Evolutionary conservation across 495 filamentous ascomycete species (phyloP).

Genomic region (Zalerion maritima): DNA sequence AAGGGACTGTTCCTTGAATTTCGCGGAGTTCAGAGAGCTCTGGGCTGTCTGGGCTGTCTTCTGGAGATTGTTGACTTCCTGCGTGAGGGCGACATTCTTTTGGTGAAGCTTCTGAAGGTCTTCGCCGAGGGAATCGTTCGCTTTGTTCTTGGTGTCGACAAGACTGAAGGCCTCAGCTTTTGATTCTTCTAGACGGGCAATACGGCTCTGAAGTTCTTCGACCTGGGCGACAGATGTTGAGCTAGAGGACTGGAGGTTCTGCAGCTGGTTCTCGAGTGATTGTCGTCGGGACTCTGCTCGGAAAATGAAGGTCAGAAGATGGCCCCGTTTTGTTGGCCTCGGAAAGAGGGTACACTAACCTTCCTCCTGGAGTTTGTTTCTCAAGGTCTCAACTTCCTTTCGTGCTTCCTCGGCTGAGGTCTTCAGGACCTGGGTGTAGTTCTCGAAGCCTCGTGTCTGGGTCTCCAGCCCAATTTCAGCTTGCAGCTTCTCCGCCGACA

Average conservation of each 20-base stretch:
- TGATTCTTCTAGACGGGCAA: constrained; percentile 72
- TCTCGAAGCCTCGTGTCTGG: constrained; percentile 64
- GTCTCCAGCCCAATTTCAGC: constrained; percentile 88
- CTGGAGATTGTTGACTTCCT: constrained; percentile 63
- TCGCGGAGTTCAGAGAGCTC: constrained; percentile 57
- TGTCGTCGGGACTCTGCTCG: constrained; percentile 20
- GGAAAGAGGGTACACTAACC: too few species aligned
- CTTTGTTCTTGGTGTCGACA: constrained; percentile 74
- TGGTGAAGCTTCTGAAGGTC: constrained; percentile 79
- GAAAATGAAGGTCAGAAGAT: too few species aligned
- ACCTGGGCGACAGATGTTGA: constrained; percentile 64
- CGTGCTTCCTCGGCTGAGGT: constrained; percentile 64
- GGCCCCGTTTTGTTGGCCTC: too few species aligned
- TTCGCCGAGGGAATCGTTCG: constrained; percentile 72
- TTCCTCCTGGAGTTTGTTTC: constrained; percentile 65
- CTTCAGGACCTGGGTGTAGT: constrained; percentile 66
- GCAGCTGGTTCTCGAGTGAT: constrained; percentile 64
- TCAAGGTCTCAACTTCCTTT: constrained; percentile 61
- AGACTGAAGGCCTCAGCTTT: constrained; percentile 80
- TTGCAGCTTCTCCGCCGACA: constrained; percentile 70
- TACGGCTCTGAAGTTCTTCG: constrained; percentile 58
- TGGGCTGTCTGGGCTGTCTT: constrained; percentile 69
- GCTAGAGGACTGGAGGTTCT: constrained; percentile 59
- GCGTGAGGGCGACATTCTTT: constrained; percentile 68
- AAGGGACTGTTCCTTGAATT: constrained; percentile 75